Conservation (phyloP, 805 yeast species). For the Geotrichum ghanense region DNA sequence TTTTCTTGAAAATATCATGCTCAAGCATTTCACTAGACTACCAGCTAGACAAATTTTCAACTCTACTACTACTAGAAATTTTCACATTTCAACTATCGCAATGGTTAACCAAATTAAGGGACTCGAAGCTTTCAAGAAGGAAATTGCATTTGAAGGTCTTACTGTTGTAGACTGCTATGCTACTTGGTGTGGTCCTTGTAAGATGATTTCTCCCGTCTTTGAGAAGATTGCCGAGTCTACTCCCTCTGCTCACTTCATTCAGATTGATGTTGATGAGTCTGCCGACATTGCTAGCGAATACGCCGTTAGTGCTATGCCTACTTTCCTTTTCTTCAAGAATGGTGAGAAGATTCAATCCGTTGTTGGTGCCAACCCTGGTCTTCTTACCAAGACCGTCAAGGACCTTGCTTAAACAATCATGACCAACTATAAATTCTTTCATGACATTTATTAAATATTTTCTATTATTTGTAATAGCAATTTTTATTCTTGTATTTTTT, state of each 20-base stretch:
- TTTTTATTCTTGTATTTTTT: too few species aligned
- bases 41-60: not conserved
- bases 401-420: conserved; percentile 29
- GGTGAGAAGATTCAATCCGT: conserved; percentile 69
- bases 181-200: conserved; percentile 97
- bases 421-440: too few species aligned
- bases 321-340: conserved; percentile 61
- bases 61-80: not conserved
- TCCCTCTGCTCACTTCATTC: conserved; percentile 53
- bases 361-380: conserved; percentile 74
- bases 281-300: conserved; percentile 55
- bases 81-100: conserved; percentile 59
- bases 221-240: conserved; percentile 60
- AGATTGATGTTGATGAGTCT: conserved; percentile 82
- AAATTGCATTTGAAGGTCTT: conserved; percentile 51
- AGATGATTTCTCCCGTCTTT: conserved; percentile 87
- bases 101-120: conserved; percentile 46
- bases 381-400: conserved; percentile 50
- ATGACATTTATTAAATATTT: too few species aligned
- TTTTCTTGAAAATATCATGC: not conserved
- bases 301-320: conserved; percentile 54
- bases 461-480: too few species aligned
- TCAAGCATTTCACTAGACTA: not conserved
- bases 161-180: conserved; percentile 95
- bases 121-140: conserved; percentile 53